Base-by-base conservation (phyloP, 2,329 filamentous ascomycete species). In the Fusarium sp. region DNA sequence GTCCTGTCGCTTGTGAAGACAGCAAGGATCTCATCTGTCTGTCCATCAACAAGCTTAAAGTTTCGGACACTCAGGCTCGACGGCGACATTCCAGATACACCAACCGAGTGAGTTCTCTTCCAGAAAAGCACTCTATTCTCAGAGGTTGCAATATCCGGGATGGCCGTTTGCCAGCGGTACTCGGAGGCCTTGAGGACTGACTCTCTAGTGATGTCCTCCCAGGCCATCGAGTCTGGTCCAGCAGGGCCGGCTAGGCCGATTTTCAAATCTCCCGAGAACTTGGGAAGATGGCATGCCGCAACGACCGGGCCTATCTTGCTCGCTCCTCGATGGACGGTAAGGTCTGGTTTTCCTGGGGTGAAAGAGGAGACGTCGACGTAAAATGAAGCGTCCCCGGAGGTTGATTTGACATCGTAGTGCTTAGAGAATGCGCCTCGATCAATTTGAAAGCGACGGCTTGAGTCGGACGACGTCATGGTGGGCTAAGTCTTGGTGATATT, bases 41-140 rank as follows among this genome's bases (percentile, higher is more conserved):
- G 36, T 31, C n/a, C 38, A 20, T 62, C 59, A 14, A 62, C 33
- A 2, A 40, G 54, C 14, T 58, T 58, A 22, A 35, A 38, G 54
- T 62, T 62, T 16, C 40, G n/a, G 29, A 45, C 40, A 10, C 38
- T 62, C 2, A 35, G 29, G 5, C n/a, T 35, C 7, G 59, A 62
- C 5, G 59, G 59, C 5, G 40, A 62, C 40, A 33, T 35, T 13
- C 59, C 59, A 10, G 59, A 35, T 20, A 47, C 59, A 3, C 40
- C 59, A n/a, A 62, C 59, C 6, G 59, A 62, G 40, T 50, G 59
- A 11, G 59, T 62, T 4, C 59, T 62, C 27, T 62, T 62, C 38
- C 59, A 62, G 14, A 35, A 10, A 5, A 62, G 38, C 2, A 25
- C 5, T 27, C 40, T 47, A 16, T 33, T 42, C 22, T 40, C 57